Percentiles rank a stretch among this genome's conserved stretches.
phyloP scores from a whole-genome alignment of 176 grass and related monocot species.

The Alloteropsis semialata region DNA sequence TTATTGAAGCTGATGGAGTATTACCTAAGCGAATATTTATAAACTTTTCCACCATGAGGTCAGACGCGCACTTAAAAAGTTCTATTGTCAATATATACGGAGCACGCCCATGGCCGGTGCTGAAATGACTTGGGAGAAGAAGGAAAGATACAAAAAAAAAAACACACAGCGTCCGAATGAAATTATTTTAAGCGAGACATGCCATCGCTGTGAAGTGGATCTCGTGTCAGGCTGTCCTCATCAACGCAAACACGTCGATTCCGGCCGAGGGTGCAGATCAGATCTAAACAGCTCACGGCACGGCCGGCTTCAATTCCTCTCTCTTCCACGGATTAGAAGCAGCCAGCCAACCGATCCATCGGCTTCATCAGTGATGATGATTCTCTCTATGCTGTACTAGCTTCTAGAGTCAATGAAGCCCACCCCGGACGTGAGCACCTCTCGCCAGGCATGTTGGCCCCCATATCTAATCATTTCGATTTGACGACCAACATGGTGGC shows the following conservation, averaged over 20 bases:
- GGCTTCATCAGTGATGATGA: neutral
- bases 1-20: no score
- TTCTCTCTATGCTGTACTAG: neutral
- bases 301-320: neutral
- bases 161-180: neutral
- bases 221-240: slow-evolving; percentile 18
- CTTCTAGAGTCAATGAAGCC: slow-evolving; percentile 8
- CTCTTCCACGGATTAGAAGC: neutral
- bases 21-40: no score
- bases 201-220: neutral
- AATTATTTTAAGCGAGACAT: neutral
- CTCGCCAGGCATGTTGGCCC: slow-evolving; percentile 11
- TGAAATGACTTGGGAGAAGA: neutral
- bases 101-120: neutral
- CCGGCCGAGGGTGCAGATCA: neutral
- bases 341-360: neutral
- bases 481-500: slow-evolving; percentile 19
- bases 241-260: neutral
- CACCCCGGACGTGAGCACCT: slow-evolving; percentile 34
- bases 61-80: no score
- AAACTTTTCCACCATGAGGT: no score
- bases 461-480: slow-evolving; percentile 30
- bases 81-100: no score
- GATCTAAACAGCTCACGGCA: slow-evolving; percentile 15
- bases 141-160: no score